A percentile compares a stretch with the other conserved stretches of the same genome.
Conservation (phyloP, 225 moss, liverwort and hornwort species). For the Rhytidiadelphus loreus region DNA sequence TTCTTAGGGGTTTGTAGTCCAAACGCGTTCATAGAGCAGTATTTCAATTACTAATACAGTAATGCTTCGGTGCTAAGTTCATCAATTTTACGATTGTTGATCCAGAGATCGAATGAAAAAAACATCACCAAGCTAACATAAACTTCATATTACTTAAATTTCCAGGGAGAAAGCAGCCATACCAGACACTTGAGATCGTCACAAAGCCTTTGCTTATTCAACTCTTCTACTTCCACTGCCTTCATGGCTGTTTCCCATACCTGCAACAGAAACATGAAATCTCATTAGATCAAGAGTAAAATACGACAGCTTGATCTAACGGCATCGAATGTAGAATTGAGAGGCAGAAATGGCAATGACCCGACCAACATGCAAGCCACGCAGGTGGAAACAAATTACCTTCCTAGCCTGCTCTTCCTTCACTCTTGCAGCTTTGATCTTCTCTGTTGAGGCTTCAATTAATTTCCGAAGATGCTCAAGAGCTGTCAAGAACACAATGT, state of each 20-base stretch:
- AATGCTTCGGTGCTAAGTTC: not conserved
- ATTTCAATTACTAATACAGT: not conserved
- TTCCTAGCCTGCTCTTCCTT: constrained; percentile 96
- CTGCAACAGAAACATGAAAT: constrained; percentile 14
- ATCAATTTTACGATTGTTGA: not conserved
- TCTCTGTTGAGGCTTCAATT: constrained; percentile 86
- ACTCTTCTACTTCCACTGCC: constrained; percentile 65
- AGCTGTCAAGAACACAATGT: constrained; percentile 41
- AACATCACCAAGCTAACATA: not conserved
- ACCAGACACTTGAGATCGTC: constrained; percentile 95
- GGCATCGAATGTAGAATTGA: not conserved
- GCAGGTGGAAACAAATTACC: constrained; percentile 20
- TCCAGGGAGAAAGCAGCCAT: not conserved
- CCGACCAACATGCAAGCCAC: not conserved
- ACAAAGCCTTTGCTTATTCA: constrained; percentile 74
- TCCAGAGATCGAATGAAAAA: not conserved
- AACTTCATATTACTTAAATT: not conserved
- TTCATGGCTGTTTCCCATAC: constrained; percentile 78
- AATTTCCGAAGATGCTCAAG: constrained; percentile 97
- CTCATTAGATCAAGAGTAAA: not conserved
- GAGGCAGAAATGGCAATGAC: not conserved
- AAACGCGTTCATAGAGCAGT: not conserved
- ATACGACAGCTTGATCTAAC: not conserved
- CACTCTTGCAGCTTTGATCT: constrained; percentile 81
- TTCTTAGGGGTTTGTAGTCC: not conserved